phyloP scores from a whole-genome alignment of 352 stramenopile genomes.

The Pythium guiyangense region DNA sequence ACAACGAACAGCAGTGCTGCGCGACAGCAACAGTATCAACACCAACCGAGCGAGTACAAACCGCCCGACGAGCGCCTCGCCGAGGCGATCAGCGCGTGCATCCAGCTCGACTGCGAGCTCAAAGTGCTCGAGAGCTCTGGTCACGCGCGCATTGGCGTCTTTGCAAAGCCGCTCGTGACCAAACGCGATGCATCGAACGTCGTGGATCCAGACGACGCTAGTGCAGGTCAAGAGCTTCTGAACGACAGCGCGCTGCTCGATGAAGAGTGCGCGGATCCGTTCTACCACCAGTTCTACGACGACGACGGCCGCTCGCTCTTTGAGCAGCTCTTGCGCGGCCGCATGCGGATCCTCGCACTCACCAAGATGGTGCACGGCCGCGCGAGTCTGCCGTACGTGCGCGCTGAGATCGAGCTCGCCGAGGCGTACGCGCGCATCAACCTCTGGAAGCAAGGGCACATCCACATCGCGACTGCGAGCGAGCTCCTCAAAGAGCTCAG shows the following conservation, averaged over 20 bases:
- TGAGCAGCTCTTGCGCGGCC: conserved; percentile 48
- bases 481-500: conserved; percentile 36
- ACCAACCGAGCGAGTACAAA: conserved; percentile 11
- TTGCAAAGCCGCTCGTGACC: conserved; percentile 42
- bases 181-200: conserved; percentile 6
- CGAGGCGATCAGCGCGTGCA: conserved; percentile 19
- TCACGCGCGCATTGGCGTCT: conserved; percentile 48
- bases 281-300: conserved; percentile 61
- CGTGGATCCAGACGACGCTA: not conserved
- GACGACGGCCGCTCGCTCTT: conserved; percentile 44
- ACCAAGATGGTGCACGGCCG: conserved; percentile 43
- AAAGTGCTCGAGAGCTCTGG: conserved; percentile 63
- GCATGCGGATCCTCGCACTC: conserved; percentile 53
- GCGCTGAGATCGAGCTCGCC: conserved; percentile 47
- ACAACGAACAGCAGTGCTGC: too few relatives aligned
- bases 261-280: conserved; percentile 39
- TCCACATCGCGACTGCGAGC: conserved; percentile 30
- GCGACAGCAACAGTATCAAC: too few relatives aligned
- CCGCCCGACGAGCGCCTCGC: conserved; percentile 21
- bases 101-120: conserved; percentile 38
- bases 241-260: conserved; percentile 16
- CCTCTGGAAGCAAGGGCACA: conserved; percentile 66
- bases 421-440: conserved; percentile 52
- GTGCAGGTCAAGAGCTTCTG: not conserved
- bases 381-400: conserved; percentile 29